Conservation (phyloP, 306 rosid genomes). For the Clitoria ternatea region DNA sequence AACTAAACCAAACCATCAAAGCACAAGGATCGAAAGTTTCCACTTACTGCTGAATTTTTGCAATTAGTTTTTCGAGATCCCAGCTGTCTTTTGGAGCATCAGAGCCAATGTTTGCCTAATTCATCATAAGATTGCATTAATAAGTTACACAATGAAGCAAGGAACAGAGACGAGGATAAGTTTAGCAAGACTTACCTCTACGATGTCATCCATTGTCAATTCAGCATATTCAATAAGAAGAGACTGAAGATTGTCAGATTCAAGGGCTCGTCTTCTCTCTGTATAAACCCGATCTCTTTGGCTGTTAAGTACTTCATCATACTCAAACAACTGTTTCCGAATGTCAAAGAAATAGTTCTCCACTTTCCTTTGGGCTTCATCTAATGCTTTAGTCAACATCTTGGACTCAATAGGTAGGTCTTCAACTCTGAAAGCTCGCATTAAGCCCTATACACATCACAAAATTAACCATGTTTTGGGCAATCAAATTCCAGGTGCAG, state of each 20-base stretch:
- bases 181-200: conserved; percentile 47
- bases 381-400: conserved; percentile 98
- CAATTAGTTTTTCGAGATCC: conserved; percentile 90
- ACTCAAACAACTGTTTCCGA: conserved; percentile 94
- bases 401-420: conserved; percentile 95
- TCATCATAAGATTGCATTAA: conserved; percentile 23
- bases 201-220: conserved; percentile 90
- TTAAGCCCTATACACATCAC: conserved; percentile 67
- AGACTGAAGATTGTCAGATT: conserved; percentile 74
- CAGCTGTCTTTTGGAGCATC: conserved; percentile 85
- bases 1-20: conserved; percentile 17
- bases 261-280: conserved; percentile 94
- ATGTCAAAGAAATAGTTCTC: conserved; percentile 95
- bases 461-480: conserved; percentile 13
- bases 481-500: conserved; percentile 8
- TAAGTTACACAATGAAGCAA: neutral
- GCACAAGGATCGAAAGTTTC: conserved; percentile 24
- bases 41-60: conserved; percentile 94
- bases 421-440: conserved; percentile 96
- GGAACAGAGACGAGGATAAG: neutral
- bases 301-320: conserved; percentile 90
- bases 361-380: conserved; percentile 98
- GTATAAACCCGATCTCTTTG: conserved; percentile 94
- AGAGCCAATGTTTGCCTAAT: conserved; percentile 87
- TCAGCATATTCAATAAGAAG: conserved; percentile 95